These are phyloP conservation scores for Silene conica DNA, from an alignment of 148 eudicot species.

Conservation along the genomic window DNA sequence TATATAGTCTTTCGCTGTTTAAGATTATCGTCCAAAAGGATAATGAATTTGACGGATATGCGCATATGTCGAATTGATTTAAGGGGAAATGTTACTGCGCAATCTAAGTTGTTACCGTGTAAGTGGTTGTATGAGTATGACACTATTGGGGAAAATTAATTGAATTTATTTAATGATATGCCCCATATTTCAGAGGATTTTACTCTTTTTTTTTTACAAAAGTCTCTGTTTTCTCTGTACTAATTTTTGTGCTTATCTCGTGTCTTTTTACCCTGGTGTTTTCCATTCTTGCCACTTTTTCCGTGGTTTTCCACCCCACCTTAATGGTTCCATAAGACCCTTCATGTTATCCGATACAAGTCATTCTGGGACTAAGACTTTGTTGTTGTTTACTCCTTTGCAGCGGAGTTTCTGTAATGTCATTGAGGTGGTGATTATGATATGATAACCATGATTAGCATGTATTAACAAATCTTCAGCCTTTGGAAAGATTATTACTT, in stretches of 20 bases:
- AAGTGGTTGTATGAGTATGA: no score
- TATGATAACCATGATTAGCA: neutral
- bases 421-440: neutral
- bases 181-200: neutral
- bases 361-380: neutral
- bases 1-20: neutral
- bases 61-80: no score
- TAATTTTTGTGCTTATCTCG: no score
- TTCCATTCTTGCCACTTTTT: no score
- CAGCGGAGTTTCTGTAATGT: neutral
- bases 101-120: no score
- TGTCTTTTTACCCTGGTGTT: no score
- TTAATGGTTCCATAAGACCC: no score
- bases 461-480: neutral
- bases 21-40: neutral
- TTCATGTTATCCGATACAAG: neutral
- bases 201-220: neutral
- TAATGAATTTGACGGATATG: neutral
- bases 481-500: neutral
- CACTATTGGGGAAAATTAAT: no score
- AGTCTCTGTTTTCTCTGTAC: neutral
- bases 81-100: no score
- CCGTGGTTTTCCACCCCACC: neutral
- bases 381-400: neutral
- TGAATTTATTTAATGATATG: neutral